A percentile compares a stretch with the other conserved stretches of the same genome.
Conservation (phyloP, 768 basidiomycete species). For the Hygrocybe coccinea region DNA sequence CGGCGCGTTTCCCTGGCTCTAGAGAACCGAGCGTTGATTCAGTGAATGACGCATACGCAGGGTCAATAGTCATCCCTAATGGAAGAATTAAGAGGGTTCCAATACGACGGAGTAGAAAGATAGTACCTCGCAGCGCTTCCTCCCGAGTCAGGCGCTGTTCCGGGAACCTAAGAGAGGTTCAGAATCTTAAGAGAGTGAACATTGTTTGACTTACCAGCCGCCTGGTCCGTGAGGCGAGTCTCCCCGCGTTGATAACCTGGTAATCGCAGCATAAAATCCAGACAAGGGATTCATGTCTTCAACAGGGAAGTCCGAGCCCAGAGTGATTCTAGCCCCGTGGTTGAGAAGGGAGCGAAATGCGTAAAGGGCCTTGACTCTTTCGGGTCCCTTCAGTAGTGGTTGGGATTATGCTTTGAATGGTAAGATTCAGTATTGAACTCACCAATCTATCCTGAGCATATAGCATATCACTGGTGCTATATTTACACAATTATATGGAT, state of each 20-base stretch:
- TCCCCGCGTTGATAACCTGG: constrained; percentile 64
- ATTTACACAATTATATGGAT: constrained; percentile 2
- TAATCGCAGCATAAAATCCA: constrained; percentile 85
- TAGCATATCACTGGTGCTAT: constrained; percentile 81
- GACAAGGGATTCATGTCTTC: constrained; percentile 80
- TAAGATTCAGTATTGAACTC: constrained; percentile 21
- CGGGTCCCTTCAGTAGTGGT: constrained; percentile 54
- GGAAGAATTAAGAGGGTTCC: background rate
- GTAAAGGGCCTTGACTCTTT: constrained; percentile 80
- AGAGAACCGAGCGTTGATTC: constrained; percentile 73
- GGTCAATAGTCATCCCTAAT: constrained; percentile 79
- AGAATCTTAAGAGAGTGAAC: constrained; percentile 1
- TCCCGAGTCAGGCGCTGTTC: constrained; percentile 68
- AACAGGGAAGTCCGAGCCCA: constrained; percentile 90
- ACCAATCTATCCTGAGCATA: constrained; percentile 82
- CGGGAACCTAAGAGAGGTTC: constrained; percentile 58
- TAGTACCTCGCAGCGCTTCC: constrained; percentile 68
- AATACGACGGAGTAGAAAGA: background rate
- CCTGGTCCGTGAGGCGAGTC: constrained; percentile 74
- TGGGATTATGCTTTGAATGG: background rate
- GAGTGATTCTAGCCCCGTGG: constrained; percentile 60
- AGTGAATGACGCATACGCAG: constrained; percentile 83
- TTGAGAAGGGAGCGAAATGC: constrained; percentile 75
- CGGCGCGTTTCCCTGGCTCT: constrained; percentile 71
- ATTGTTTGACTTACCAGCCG: constrained; percentile 57